Conservation (phyloP, 2,329 filamentous ascomycete genomes). For the Xylariaceae sp. region DNA sequence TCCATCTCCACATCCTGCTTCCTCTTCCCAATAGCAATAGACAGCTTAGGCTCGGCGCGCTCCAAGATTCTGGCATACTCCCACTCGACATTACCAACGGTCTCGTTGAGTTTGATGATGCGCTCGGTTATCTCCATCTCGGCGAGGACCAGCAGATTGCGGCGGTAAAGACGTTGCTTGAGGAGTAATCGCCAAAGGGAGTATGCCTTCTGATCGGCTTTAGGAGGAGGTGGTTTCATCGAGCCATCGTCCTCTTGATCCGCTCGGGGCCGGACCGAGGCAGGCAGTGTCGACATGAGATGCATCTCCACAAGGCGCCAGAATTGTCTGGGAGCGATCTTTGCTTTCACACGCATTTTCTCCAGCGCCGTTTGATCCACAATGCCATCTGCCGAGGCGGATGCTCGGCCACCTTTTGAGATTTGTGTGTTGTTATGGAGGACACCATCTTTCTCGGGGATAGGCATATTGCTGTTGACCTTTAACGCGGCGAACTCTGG, state of each 20-base stretch:
- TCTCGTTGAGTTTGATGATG: conserved; percentile 68
- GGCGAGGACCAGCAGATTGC: conserved; percentile 67
- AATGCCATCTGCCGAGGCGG: conserved; percentile 40
- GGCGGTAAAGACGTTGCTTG: conserved; percentile 73
- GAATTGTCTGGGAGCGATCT: conserved; percentile 76
- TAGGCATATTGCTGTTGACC: conserved; percentile 48
- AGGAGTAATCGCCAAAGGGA: conserved; percentile 69
- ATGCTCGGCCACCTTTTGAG: conserved; percentile 17
- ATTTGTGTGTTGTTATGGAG: conserved; percentile 27
- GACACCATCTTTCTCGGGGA: conserved; percentile 45
- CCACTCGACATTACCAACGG: conserved; percentile 62
- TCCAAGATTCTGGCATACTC: conserved; percentile 67
- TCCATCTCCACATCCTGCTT: conserved; percentile 36
- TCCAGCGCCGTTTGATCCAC: conserved; percentile 56
- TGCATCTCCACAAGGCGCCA: conserved; percentile 72
- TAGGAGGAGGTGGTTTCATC: conserved; percentile 35
- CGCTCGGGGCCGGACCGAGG: conserved; percentile 50
- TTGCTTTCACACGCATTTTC: conserved; percentile 55
- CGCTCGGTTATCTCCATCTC: conserved; percentile 67
- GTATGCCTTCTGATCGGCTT: conserved; percentile 59
- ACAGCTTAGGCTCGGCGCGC: conserved; percentile 21
- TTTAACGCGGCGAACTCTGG: conserved; percentile 55
- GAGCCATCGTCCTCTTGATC: conserved; percentile 28
- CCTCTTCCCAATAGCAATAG: conserved; percentile 40
- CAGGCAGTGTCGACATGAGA: conserved; percentile 57